Evolutionary conservation across 2,329 filamentous ascomycete genomes (phyloP).

Genomic region (Metarhizium rileyi): DNA sequence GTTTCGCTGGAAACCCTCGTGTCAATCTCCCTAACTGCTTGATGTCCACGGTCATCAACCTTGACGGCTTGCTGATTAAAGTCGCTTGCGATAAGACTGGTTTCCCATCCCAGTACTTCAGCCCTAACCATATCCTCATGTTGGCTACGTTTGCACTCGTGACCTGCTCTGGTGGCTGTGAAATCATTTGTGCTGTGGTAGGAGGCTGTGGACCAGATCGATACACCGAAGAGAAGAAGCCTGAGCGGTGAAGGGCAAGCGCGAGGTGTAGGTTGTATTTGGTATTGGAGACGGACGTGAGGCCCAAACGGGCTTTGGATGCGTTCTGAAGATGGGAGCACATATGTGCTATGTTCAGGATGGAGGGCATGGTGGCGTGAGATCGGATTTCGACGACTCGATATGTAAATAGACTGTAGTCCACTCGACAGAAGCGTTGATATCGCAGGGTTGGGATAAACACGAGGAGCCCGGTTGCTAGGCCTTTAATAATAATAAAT

Average conservation of each 20-base stretch:
- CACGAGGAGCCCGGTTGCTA: neutral
- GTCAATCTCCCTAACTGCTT: slow-evolving; percentile 54
- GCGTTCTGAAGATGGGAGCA: slow-evolving; percentile 91
- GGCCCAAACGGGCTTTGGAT: slow-evolving; percentile 68
- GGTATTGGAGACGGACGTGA: slow-evolving; percentile 73
- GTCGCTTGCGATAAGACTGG: slow-evolving; percentile 63
- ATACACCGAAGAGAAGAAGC: slow-evolving; percentile 72
- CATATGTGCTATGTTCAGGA: slow-evolving; percentile 66
- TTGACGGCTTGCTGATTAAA: slow-evolving; percentile 64
- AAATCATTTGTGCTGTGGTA: slow-evolving; percentile 33
- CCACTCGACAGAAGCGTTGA: neutral
- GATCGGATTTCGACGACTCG: neutral
- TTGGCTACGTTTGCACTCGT: slow-evolving; percentile 62
- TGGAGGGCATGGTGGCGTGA: slow-evolving; percentile 32
- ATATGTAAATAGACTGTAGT: neutral
- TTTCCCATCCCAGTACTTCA: slow-evolving; percentile 81
- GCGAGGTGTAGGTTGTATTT: slow-evolving; percentile 71
- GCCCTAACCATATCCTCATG: slow-evolving; percentile 73
- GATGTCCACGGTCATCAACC: slow-evolving; percentile 57
- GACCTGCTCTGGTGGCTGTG: slow-evolving; percentile 43
- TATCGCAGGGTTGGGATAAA: neutral
- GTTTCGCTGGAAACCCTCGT: slow-evolving; percentile 51
- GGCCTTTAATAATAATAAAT: neutral
- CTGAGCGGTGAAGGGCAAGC: slow-evolving; percentile 70
- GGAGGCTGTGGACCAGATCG: slow-evolving; percentile 53